Conservation (phyloP, 805 yeast genomes). For the Yarrowia sp. region DNA sequence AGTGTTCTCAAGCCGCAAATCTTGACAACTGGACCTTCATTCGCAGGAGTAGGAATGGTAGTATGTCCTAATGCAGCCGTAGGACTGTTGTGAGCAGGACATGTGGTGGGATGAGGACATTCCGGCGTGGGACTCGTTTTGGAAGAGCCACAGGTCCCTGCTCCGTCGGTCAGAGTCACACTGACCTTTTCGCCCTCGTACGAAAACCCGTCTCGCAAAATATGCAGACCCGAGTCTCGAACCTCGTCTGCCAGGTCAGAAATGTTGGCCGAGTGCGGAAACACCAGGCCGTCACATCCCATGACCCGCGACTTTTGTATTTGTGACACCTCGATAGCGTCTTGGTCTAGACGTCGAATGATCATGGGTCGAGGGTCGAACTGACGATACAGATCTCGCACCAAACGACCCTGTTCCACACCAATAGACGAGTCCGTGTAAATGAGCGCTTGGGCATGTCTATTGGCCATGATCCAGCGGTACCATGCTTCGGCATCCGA, state of each 20-base stretch:
- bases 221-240: constrained; percentile 2
- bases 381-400: constrained; percentile 7
- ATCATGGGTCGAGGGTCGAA: constrained; percentile 11
- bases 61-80: not conserved
- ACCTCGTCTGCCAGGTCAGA: not conserved
- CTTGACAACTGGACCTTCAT: constrained; percentile 49
- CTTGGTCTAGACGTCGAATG: not conserved
- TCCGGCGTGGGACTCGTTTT: not conserved
- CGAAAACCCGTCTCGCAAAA: not conserved
- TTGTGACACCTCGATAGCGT: not conserved
- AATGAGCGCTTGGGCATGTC: constrained; percentile 6
- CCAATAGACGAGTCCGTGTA: not conserved
- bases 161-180: not conserved
- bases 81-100: not conserved
- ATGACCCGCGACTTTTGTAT: constrained; percentile 16
- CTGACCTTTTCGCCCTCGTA: constrained; percentile 16
- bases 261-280: not conserved
- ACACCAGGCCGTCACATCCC: constrained; percentile 14
- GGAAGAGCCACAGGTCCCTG: not conserved
- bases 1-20: constrained; percentile 75
- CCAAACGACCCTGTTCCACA: constrained; percentile 10
- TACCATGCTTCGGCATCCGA: not conserved
- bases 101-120: not conserved
- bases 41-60: not conserved
- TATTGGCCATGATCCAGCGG: constrained; percentile 13